Evolutionary conservation across 768 basidiomycete genomes (phyloP).

Genomic region (Nidularia pulvinata): DNA sequence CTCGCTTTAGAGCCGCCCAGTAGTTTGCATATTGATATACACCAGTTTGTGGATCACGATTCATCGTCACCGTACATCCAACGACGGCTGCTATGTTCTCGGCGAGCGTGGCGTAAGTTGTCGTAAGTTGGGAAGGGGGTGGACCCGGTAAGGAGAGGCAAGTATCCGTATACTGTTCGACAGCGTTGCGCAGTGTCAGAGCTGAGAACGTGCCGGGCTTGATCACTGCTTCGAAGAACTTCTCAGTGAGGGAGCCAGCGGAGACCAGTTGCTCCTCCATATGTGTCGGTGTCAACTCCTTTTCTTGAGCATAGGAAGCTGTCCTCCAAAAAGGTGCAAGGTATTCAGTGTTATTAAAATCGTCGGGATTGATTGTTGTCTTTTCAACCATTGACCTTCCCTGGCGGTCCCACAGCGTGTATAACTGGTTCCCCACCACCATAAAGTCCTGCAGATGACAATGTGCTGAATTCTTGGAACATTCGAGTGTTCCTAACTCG

Average conservation of each 20-base stretch:
- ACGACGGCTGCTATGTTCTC: conserved; percentile 85
- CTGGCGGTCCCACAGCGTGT: conserved; percentile 81
- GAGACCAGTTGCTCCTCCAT: conserved; percentile 82
- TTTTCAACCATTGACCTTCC: conserved; percentile 72
- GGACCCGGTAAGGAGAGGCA: conserved; percentile 66
- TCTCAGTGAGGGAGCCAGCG: conserved; percentile 71
- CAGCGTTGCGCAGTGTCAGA: conserved; percentile 76
- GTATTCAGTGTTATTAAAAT: conserved; percentile 24
- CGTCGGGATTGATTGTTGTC: conserved; percentile 41
- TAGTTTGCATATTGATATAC: conserved; percentile 77
- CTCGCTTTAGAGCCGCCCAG: conserved; percentile 83
- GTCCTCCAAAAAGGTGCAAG: conserved; percentile 45
- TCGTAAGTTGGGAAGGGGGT: conserved; percentile 53
- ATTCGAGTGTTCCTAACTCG: conserved; percentile 58
- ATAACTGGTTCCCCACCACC: conserved; percentile 54
- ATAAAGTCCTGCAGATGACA: conserved; percentile 80
- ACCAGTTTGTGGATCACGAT: conserved; percentile 76
- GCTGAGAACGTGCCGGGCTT: conserved; percentile 88
- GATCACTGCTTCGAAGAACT: conserved; percentile 83
- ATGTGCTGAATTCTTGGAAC: conserved; percentile 58
- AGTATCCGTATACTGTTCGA: conserved; percentile 79
- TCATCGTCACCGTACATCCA: conserved; percentile 79
- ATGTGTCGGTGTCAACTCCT: conserved; percentile 81
- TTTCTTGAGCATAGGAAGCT: conserved; percentile 65
- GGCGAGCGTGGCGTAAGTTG: conserved; percentile 63